Percentiles rank a stretch among this genome's conserved stretches.
These are phyloP conservation scores for Saturnispora sanitii DNA, from an alignment of 805 yeast species.

Conservation along the genomic window DNA sequence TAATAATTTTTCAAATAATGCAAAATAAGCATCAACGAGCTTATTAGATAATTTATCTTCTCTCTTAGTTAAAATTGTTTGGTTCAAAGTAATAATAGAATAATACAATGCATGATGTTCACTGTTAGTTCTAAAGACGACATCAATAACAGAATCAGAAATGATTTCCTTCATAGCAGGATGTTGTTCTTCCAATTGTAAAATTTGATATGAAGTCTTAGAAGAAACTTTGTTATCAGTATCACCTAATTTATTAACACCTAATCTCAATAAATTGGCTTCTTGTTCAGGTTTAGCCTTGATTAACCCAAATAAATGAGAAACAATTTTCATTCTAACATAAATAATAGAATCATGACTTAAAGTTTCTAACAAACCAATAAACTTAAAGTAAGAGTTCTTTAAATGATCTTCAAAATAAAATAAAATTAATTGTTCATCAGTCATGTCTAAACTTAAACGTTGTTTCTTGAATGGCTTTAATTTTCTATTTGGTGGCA, in stretches of 20 bases:
- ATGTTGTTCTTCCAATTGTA: constrained; percentile 79
- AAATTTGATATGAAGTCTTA: constrained; percentile 70
- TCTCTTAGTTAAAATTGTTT: constrained; percentile 72
- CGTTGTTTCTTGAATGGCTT: constrained; percentile 72
- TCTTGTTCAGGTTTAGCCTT: constrained; percentile 94
- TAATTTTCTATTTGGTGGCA: constrained; percentile 82
- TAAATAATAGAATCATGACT: constrained; percentile 88
- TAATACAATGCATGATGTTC: constrained; percentile 88
- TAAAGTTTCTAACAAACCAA: constrained; percentile 66
- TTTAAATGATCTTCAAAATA: constrained; percentile 89
- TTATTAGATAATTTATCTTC: constrained; percentile 78
- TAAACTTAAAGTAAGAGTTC: constrained; percentile 59
- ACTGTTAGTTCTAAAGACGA: constrained; percentile 59
- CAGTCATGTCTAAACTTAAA: constrained; percentile 34
- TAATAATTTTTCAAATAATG: constrained; percentile 74
- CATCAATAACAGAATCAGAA: constrained; percentile 70
- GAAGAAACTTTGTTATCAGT: constrained; percentile 84
- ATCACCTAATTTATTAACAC: constrained; percentile 92
- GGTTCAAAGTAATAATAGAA: constrained; percentile 80
- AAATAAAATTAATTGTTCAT: constrained; percentile 56
- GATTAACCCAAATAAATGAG: constrained; percentile 70
- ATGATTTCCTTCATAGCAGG: constrained; percentile 90
- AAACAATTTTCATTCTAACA: constrained; percentile 68
- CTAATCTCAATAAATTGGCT: constrained; percentile 75
- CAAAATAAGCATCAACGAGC: constrained; percentile 75